A percentile compares a stretch with the other conserved stretches of the same genome.
phyloP scores from a whole-genome alignment of 2,329 filamentous ascomycete species.

The Fusarium camptoceras region DNA sequence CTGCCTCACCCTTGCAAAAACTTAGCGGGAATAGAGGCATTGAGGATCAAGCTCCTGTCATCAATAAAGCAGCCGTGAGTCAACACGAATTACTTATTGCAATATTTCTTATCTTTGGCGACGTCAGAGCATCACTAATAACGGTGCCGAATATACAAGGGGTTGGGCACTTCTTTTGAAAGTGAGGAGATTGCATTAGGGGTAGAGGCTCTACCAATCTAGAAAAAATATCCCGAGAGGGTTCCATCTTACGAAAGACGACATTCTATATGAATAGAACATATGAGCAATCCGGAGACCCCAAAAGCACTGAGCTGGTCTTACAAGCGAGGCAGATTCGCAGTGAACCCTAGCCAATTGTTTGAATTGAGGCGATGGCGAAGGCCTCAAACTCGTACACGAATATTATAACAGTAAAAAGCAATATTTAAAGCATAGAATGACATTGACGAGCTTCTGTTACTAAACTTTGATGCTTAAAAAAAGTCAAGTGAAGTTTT shows the following conservation, averaged over 20 bases:
- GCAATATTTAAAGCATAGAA: background rate
- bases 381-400: background rate
- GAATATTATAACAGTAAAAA: conserved; percentile 2
- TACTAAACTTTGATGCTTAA: background rate
- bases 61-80: background rate
- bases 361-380: conserved; percentile 28
- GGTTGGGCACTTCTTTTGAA: conserved; percentile 23
- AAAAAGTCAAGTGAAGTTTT: conserved; percentile 8
- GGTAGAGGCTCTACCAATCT: background rate
- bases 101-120: background rate
- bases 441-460: background rate
- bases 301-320: background rate
- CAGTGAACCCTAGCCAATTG: background rate
- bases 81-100: background rate
- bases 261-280: background rate
- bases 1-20: background rate
- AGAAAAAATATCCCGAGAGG: background rate
- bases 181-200: background rate
- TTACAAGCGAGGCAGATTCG: background rate
- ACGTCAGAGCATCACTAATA: background rate
- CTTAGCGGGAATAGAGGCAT: background rate
- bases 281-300: background rate
- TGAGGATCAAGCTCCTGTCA: background rate
- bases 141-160: background rate
- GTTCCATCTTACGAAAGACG: background rate